These are phyloP conservation scores for Phytophthora agathidicida DNA, from an alignment of 352 stramenopile genomes.

Conservation along the genomic window DNA sequence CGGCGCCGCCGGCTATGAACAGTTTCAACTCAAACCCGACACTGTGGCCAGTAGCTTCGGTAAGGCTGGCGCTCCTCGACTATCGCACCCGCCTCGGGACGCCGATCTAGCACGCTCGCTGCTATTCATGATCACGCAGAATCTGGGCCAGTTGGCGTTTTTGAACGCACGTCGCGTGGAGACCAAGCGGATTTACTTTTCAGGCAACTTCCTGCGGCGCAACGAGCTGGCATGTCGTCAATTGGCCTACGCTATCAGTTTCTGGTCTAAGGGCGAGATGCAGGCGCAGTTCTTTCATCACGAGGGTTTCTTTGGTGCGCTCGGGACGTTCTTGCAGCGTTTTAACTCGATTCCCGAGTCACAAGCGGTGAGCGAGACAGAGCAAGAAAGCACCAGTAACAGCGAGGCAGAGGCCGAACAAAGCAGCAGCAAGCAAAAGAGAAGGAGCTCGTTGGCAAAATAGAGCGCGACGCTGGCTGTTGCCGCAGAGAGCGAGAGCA, in stretches of 20 bases:
- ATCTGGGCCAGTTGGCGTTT: slow-evolving; percentile 96
- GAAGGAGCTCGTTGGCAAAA: neutral
- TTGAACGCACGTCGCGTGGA: slow-evolving; percentile 94
- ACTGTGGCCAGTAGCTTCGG: slow-evolving; percentile 98
- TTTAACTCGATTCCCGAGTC: slow-evolving; percentile 22
- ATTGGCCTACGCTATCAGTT: slow-evolving; percentile 95
- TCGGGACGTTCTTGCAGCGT: slow-evolving; percentile 93
- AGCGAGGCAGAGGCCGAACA: slow-evolving; percentile 1
- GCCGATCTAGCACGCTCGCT: slow-evolving; percentile 95
- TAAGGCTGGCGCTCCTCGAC: slow-evolving; percentile 73
- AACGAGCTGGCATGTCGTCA: slow-evolving; percentile 93
- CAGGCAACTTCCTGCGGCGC: slow-evolving; percentile 96
- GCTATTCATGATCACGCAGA: slow-evolving; percentile 99
- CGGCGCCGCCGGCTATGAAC: slow-evolving; percentile 86
- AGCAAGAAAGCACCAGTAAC: slow-evolving; percentile 13
- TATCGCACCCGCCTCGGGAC: slow-evolving; percentile 64
- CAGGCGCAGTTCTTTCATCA: slow-evolving; percentile 94
- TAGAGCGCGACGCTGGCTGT: neutral
- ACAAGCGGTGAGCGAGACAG: slow-evolving; percentile 17
- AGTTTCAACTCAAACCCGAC: slow-evolving; percentile 84
- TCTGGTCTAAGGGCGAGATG: slow-evolving; percentile 95
- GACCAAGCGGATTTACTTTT: slow-evolving; percentile 95
- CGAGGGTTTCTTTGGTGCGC: slow-evolving; percentile 97
- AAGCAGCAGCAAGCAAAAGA: slow-evolving; percentile 7
- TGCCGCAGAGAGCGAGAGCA: slow-evolving; percentile 1